phyloP scores from a whole-genome alignment of 108 stramenopile species.

The Epithemia pelagica region DNA sequence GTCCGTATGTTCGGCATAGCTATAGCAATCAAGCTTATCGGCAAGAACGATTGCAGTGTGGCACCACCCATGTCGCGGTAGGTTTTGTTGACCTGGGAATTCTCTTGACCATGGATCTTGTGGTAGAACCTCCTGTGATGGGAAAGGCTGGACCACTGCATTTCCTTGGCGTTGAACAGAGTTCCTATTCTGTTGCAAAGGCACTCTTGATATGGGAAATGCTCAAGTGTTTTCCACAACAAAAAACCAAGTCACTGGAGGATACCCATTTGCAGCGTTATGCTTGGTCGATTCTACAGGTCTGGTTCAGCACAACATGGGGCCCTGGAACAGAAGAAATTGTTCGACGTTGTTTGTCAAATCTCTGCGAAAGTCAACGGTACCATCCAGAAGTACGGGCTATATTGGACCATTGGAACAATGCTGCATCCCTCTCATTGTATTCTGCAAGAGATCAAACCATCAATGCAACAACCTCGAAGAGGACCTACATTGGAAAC shows the following conservation, averaged over 20 bases:
- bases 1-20: conserved; percentile 9
- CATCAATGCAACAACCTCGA: conserved; percentile 1
- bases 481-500: not conserved
- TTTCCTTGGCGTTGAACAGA: conserved; percentile 23
- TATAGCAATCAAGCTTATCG: conserved; percentile 25
- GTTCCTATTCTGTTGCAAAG: conserved; percentile 23
- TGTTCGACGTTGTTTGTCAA: not conserved
- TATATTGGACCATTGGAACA: not conserved
- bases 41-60: conserved; percentile 2
- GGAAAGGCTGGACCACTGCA: conserved; percentile 3
- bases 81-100: conserved; percentile 32
- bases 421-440: not conserved
- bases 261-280: no score
- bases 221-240: conserved; percentile 8
- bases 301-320: conserved; percentile 28
- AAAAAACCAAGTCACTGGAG: not conserved
- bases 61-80: conserved; percentile 26
- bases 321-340: conserved; percentile 7
- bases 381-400: not conserved
- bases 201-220: conserved; percentile 25
- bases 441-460: not conserved
- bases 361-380: not conserved
- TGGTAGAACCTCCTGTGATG: not conserved
- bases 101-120: conserved; percentile 10
- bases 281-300: conserved; percentile 21